These are phyloP conservation scores for Fusarium sp. DNA, from an alignment of 2,329 filamentous ascomycete species.

Conservation along the genomic window DNA sequence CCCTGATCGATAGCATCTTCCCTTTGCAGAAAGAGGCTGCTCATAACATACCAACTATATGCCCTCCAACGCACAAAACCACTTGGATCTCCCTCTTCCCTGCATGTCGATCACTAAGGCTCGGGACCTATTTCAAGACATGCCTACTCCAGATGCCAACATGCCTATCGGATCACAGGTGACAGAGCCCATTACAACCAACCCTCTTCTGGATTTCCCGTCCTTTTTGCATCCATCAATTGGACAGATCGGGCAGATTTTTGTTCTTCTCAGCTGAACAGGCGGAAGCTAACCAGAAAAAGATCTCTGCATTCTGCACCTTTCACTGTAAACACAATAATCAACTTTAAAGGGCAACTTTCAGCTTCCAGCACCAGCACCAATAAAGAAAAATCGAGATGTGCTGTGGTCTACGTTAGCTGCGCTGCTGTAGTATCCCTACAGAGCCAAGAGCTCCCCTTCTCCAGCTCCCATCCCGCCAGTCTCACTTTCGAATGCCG, in stretches of 20 bases:
- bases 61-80: constrained; percentile 14
- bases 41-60: constrained; percentile 16
- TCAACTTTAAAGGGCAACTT: not conserved
- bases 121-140: constrained; percentile 23
- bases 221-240: constrained; percentile 6
- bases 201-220: constrained; percentile 8
- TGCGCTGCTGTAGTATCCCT: not conserved
- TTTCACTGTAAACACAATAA: not conserved
- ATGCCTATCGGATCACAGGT: constrained; percentile 29
- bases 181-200: not conserved
- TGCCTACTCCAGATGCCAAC: not conserved
- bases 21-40: not conserved
- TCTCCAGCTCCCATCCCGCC: not conserved
- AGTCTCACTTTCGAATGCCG: constrained; percentile 12
- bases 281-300: constrained; percentile 1
- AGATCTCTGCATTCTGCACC: constrained; percentile 6
- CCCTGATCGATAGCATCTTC: constrained; percentile 1
- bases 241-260: constrained; percentile 10
- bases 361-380: constrained; percentile 9
- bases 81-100: constrained; percentile 23
- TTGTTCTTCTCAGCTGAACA: constrained; percentile 19
- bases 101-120: constrained; percentile 37
- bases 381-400: constrained; percentile 12
- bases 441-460: constrained; percentile 14
- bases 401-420: not conserved